These are phyloP conservation scores for Avena sativa DNA, from an alignment of 176 grass and related monocot genomes.

Conservation along the genomic window DNA sequence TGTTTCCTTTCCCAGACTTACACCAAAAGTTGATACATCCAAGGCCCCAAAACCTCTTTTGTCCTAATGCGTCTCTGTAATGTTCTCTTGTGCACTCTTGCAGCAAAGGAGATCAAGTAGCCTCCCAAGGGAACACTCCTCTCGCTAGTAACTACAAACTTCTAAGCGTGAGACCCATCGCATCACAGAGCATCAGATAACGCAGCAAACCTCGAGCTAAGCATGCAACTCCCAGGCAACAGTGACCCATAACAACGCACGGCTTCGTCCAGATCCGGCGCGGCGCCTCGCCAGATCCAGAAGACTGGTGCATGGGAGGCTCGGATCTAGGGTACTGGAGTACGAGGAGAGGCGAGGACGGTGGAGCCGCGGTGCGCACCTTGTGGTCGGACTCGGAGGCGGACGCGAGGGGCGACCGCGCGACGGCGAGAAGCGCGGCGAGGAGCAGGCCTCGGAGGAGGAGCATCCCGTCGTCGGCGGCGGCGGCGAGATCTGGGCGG, in stretches of 20 bases:
- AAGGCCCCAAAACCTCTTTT: constrained; percentile 12
- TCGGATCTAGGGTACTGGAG: constrained; percentile 42
- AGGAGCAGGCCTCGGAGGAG: constrained; percentile 42
- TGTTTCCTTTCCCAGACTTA: not conserved
- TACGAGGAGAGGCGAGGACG: not conserved
- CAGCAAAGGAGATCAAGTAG: constrained; percentile 18
- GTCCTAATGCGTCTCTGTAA: not conserved
- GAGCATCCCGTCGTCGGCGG: constrained; percentile 53
- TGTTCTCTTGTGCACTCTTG: not conserved
- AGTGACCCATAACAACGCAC: not conserved
- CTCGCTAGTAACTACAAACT: not conserved
- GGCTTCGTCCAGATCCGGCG: constrained; percentile 24
- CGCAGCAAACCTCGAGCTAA: not conserved
- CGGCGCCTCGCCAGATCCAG: constrained; percentile 34
- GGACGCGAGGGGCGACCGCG: constrained; percentile 32
- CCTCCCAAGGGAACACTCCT: not conserved
- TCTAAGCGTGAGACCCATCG: not conserved
- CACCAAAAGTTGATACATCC: not conserved
- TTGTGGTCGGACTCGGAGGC: constrained; percentile 85
- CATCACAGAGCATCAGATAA: constrained; percentile 35
- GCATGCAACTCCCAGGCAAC: not conserved
- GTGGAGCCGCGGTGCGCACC: constrained; percentile 42
- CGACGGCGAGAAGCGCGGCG: constrained; percentile 27
- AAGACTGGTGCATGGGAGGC: not conserved
- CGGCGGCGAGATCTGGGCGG: constrained; percentile 49